These are phyloP conservation scores for Diaporthe helianthi DNA, from an alignment of 2,329 filamentous ascomycete species.

Conservation along the genomic window DNA sequence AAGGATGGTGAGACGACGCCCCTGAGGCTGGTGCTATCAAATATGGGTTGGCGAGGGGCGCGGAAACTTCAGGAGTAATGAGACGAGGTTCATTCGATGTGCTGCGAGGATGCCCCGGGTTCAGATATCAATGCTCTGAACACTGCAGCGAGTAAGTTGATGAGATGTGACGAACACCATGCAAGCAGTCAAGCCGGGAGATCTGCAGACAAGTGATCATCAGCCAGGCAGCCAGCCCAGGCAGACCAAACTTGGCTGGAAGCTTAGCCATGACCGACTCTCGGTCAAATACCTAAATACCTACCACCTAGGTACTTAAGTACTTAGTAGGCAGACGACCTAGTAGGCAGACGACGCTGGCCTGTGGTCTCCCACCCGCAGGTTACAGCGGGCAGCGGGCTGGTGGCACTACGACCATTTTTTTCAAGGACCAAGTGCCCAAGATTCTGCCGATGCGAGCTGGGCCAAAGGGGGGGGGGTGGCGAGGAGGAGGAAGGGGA, in stretches of 20 bases:
- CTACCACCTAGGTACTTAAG: too few species aligned
- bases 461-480: too few species aligned
- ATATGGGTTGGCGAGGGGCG: neutral
- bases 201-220: constrained; percentile 17
- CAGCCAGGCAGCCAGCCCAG: too few species aligned
- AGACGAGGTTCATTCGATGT: constrained; percentile 15
- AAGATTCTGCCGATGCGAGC: too few species aligned
- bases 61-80: too few species aligned
- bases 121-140: neutral
- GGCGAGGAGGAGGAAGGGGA: neutral
- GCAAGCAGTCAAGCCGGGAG: constrained; percentile 5
- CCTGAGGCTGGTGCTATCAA: constrained; percentile 8
- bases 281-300: too few species aligned
- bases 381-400: neutral
- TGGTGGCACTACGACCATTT: neutral
- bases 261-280: constrained; percentile 17
- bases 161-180: constrained; percentile 18
- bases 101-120: constrained; percentile 1
- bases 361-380: too few species aligned
- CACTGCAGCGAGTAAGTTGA: constrained; percentile 10
- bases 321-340: too few species aligned
- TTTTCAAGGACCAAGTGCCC: neutral
- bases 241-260: neutral
- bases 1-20: constrained; percentile 15
- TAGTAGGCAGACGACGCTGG: too few species aligned